Conservation (phyloP, 805 yeast species). For the Lachancea mirantina region DNA sequence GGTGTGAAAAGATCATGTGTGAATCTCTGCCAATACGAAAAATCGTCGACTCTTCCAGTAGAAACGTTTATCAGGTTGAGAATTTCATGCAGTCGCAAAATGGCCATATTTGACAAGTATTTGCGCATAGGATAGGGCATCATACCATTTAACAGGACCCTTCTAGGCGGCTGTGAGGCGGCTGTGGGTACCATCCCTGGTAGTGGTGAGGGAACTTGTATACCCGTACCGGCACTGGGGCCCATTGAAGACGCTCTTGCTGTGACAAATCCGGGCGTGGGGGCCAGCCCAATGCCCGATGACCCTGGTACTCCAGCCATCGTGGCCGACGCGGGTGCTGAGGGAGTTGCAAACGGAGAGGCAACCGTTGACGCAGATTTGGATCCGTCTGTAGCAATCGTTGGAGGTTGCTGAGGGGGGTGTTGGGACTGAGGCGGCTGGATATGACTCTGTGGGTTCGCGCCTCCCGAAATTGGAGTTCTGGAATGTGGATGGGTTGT, state of each 20-base stretch:
- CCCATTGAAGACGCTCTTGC: background rate
- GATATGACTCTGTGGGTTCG: too few species aligned
- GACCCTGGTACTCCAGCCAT: background rate
- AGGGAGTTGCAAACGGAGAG: too few species aligned
- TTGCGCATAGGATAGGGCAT: conserved; percentile 30
- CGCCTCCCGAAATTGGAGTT: too few species aligned
- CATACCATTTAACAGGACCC: conserved; percentile 10
- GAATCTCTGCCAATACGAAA: conserved; percentile 45
- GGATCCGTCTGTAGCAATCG: too few species aligned
- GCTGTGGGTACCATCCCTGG: too few species aligned
- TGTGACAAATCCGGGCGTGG: conserved; percentile 1
- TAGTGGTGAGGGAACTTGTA: background rate
- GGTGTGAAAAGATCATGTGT: conserved; percentile 48
- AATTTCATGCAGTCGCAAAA: conserved; percentile 43
- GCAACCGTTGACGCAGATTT: too few species aligned
- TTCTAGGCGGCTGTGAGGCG: conserved; percentile 6
- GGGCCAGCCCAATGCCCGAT: background rate
- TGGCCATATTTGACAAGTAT: conserved; percentile 43
- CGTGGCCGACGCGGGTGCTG: background rate
- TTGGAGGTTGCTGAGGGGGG: too few species aligned
- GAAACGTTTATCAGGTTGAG: conserved; percentile 41
- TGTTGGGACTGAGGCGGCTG: too few species aligned
- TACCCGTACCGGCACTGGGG: background rate
- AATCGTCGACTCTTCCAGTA: conserved; percentile 37
- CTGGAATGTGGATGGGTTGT: too few species aligned